Conservation (phyloP, 2,329 filamentous ascomycete species). For the Ascochyta viciae-villosae region DNA sequence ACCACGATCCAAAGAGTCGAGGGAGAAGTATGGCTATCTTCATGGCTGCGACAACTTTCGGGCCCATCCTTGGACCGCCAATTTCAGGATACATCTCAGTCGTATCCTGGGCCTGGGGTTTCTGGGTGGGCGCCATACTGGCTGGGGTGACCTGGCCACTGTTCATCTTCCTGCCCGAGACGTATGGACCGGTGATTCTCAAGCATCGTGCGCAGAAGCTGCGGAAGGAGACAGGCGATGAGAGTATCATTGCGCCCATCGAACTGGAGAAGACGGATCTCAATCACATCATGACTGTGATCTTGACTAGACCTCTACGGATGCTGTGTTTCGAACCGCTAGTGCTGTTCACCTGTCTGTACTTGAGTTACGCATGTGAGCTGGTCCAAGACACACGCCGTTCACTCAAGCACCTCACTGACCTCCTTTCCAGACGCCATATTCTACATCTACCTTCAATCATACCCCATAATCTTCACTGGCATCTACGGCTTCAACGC, state of each 20-base stretch:
- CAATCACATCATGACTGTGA: slow-evolving; percentile 69
- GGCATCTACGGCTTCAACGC: slow-evolving; percentile 68
- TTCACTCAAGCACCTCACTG: not conserved
- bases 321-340: slow-evolving; percentile 80
- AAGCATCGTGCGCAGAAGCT: slow-evolving; percentile 63
- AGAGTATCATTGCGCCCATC: slow-evolving; percentile 64
- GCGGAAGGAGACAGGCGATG: slow-evolving; percentile 62
- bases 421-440: slow-evolving; percentile 52
- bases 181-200: slow-evolving; percentile 55
- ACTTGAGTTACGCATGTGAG: slow-evolving; percentile 67
- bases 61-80: slow-evolving; percentile 71
- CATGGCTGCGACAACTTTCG: slow-evolving; percentile 67
- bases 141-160: slow-evolving; percentile 68
- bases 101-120: slow-evolving; percentile 73
- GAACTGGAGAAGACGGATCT: slow-evolving; percentile 68
- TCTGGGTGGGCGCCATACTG: slow-evolving; percentile 74
- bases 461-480: slow-evolving; percentile 71
- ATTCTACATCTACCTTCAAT: slow-evolving; percentile 78
- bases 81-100: slow-evolving; percentile 68
- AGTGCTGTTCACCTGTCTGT: slow-evolving; percentile 74
- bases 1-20: slow-evolving; percentile 57
- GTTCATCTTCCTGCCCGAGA: slow-evolving; percentile 66
- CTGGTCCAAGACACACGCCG: slow-evolving; percentile 1
- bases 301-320: slow-evolving; percentile 72
- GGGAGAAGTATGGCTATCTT: slow-evolving; percentile 43